Base-by-base conservation (phyloP, 192 early-diverging fungal genomes). In the Jimgerdemannia lactiflua region DNA sequence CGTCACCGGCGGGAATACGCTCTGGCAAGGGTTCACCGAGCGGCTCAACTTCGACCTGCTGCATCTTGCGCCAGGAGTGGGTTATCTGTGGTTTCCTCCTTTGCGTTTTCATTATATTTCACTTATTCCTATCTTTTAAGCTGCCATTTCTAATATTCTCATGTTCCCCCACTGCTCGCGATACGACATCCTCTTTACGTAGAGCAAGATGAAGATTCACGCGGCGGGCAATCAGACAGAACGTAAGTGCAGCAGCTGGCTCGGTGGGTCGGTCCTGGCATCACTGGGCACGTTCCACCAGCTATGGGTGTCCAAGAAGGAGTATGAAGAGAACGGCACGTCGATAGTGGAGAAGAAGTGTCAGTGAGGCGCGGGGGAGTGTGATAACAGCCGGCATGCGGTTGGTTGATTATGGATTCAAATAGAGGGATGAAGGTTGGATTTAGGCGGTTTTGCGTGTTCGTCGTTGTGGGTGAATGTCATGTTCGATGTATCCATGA, bases 221-320 rank as follows among this genome's bases (percentile, higher is more conserved):
- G 89, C 94, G 42, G 87, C 95, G 2, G 91, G 87, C 71, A 92
- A 89, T 43, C 84, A 88, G 42, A 87, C 89, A 19, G 98, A 99
- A 82, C 91, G 96, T 71, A 92, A 93, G 76, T 97, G 94, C 75
- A 92, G 95, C n/a, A 87, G 94, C 41, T 99, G 98, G 98, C 89
- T 98, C 43, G 98, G 98, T 65, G 97, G 97, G 4, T 98, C 97
- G 1, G 95, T 99, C 63, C 83, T 99, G 69, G 92, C 95, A 3
- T 97, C 95, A 3, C 78, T 99, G 72, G 96, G 96, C 73, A 96
- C 96, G 0, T 99, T 99, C 89, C 97, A 98, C 78, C 98, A 98
- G 85, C 87, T 99, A 70, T 99, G 98, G 98, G 93, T 99, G 9
- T 98, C 96, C 40, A 93, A 93, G 75, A 87, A 94, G 29, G 96